These are phyloP conservation scores for Cladosporium sp. DNA, from an alignment of 2,329 filamentous ascomycete species.

Conservation along the genomic window DNA sequence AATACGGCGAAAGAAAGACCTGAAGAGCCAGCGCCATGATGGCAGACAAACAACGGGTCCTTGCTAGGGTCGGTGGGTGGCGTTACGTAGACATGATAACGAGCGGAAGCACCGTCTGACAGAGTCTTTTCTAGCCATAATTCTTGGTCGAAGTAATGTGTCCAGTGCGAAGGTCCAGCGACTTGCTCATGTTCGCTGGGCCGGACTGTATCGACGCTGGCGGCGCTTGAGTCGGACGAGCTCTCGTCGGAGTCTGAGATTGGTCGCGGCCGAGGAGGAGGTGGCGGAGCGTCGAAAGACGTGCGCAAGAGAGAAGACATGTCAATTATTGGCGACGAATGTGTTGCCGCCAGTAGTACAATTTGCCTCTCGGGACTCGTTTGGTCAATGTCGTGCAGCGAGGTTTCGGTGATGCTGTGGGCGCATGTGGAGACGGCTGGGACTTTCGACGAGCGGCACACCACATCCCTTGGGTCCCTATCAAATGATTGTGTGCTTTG, in stretches of 20 bases:
- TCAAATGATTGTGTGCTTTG: neutral
- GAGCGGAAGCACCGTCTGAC: slow-evolving; percentile 49
- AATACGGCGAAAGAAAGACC: slow-evolving; percentile 88
- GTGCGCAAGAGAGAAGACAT: slow-evolving; percentile 17
- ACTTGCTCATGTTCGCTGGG: slow-evolving; percentile 38
- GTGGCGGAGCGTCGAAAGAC: slow-evolving; percentile 10
- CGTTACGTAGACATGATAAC: slow-evolving; percentile 84
- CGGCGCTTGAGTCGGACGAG: slow-evolving; percentile 83
- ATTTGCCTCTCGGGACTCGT: neutral
- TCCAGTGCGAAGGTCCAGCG: slow-evolving; percentile 75
- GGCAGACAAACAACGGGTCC: slow-evolving; percentile 85
- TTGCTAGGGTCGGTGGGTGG: slow-evolving; percentile 63
- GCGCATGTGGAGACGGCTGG: neutral
- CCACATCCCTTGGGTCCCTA: neutral
- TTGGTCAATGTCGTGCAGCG: neutral
- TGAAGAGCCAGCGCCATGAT: slow-evolving; percentile 92
- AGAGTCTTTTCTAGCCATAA: slow-evolving; percentile 64
- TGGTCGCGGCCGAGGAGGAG: slow-evolving; percentile 1
- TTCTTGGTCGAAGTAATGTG: slow-evolving; percentile 86
- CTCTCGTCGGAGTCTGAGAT: slow-evolving; percentile 12
- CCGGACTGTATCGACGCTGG: slow-evolving; percentile 64
- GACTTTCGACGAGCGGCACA: neutral
- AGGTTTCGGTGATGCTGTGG: neutral
- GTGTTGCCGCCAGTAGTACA: neutral
- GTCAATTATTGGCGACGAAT: neutral